Base-by-base conservation (phyloP, 1,284 basidiomycete species). In the Moesziomyces sp. region DNA sequence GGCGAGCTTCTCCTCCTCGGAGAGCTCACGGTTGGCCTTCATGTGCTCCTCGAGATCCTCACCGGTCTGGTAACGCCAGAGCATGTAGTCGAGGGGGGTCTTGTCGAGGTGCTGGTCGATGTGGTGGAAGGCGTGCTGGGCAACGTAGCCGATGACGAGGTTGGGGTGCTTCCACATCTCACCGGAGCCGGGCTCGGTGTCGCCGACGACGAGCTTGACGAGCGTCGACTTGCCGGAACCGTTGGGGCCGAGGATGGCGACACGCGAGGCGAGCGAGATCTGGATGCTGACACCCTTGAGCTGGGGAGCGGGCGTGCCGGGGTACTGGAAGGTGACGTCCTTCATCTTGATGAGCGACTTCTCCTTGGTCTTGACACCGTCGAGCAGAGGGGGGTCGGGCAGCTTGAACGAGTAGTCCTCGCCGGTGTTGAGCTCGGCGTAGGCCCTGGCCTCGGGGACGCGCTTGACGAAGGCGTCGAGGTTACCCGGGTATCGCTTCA, bases 91-190 rank as follows among this genome's bases (percentile, higher is more conserved):
- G 47, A 84, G 74, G 3, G 82, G 82, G 13, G 82, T 84, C 78
- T 82, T 84, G 79, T 84, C 82, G 30, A 84, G 77, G 76, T 84
- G 82, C 76, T 84, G 80, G 81, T 84, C 82, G 38, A 84, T 84
- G 79, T 84, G 82, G 81, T 84, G 82, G 82, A 84, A 84, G 16
- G 82, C 82, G 79, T 84, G 82, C 77, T 84, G 82, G 55, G 82
- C 82, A 46, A 84, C 82, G 79, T 84, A 84, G 33, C 82, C 82
- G 50, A 84, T 83, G 74, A 84, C 82, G 78, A 84, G 64, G 75
- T 84, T 84, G 60, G 82, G 82, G 78, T 84, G 81, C 78, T 83
- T 83, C 82, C 82, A 84, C 53, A 81, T 60, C 71, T 84, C 82
- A 74, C 82, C 82, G 16, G 73, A 65, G 66, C 69, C 72, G 58